Evolutionary conservation across 306 rosid genomes (phyloP).

Genomic region (Casuarina cunninghamiana): DNA sequence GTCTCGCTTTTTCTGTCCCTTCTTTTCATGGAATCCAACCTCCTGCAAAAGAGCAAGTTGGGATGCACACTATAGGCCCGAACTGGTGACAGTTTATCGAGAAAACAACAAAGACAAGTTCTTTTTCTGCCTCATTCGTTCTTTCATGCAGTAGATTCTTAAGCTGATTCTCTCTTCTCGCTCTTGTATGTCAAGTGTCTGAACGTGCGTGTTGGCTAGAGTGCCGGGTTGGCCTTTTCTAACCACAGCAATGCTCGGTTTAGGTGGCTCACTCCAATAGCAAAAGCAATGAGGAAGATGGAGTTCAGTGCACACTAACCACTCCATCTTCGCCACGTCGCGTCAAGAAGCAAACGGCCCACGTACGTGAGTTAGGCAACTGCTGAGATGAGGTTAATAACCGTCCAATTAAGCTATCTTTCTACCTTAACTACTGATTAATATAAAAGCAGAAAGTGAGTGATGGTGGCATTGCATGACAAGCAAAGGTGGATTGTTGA

Average conservation of each 20-base stretch:
- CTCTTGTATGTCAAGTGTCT: not conserved
- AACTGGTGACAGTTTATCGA: conserved; percentile 18
- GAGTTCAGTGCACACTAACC: conserved; percentile 35
- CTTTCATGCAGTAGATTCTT: conserved; percentile 29
- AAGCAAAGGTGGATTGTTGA: conserved; percentile 58
- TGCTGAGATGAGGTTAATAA: conserved; percentile 16
- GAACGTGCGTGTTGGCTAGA: not conserved
- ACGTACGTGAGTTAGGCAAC: conserved; percentile 54
- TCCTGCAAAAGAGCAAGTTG: not conserved
- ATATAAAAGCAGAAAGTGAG: conserved; percentile 23
- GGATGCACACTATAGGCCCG: not conserved
- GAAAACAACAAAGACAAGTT: conserved; percentile 4
- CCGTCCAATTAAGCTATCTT: conserved; percentile 15
- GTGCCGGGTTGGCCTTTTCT: conserved; percentile 24
- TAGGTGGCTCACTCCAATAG: conserved; percentile 36
- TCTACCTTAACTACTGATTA: conserved; percentile 21
- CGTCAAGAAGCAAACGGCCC: conserved; percentile 25
- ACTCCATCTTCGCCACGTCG: conserved; percentile 41
- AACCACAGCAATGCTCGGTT: conserved; percentile 19
- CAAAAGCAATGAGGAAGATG: conserved; percentile 5
- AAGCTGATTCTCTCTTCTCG: not conserved
- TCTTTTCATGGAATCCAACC: not conserved
- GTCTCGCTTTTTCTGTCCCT: not conserved
- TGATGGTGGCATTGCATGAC: conserved; percentile 35
- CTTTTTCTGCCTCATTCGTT: not conserved